phyloP scores from a whole-genome alignment of 441 rosid species.

The Euphorbia schlechtendalii region DNA sequence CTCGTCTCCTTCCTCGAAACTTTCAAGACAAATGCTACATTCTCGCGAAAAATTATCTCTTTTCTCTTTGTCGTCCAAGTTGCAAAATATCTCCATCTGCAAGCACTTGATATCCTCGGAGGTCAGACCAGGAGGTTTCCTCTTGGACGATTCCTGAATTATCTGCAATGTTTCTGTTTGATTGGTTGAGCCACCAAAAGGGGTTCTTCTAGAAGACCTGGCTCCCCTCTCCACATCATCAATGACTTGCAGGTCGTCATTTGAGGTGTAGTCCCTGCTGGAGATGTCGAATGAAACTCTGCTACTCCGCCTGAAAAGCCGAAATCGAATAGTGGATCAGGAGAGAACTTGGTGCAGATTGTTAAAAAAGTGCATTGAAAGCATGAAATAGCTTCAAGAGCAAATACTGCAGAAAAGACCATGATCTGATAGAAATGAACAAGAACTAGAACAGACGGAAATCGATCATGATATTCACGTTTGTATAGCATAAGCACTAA shows the following conservation, averaged over 20 bases:
- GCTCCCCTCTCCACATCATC: too few species aligned
- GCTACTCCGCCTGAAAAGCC: constrained; percentile 41
- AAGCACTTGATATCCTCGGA: constrained; percentile 44
- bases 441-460: neutral
- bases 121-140: constrained; percentile 73
- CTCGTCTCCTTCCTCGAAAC: constrained; percentile 49
- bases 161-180: constrained; percentile 31
- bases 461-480: neutral
- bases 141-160: constrained; percentile 25
- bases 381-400: neutral
- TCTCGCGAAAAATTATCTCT: constrained; percentile 29
- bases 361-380: neutral
- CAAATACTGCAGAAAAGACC: neutral
- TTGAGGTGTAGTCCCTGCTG: constrained; percentile 25
- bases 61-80: constrained; percentile 18
- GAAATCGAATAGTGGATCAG: constrained; percentile 14
- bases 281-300: constrained; percentile 25
- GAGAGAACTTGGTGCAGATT: neutral
- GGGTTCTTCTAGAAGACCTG: too few species aligned
- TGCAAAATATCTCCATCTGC: constrained; percentile 38
- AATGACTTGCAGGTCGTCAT: constrained; percentile 32
- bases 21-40: constrained; percentile 88
- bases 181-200: constrained; percentile 20
- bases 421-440: too few species aligned
- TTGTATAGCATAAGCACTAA: neutral